Evolutionary conservation across 2,329 filamentous ascomycete species (phyloP).

Genomic region (Macroventuria anomochaeta): DNA sequence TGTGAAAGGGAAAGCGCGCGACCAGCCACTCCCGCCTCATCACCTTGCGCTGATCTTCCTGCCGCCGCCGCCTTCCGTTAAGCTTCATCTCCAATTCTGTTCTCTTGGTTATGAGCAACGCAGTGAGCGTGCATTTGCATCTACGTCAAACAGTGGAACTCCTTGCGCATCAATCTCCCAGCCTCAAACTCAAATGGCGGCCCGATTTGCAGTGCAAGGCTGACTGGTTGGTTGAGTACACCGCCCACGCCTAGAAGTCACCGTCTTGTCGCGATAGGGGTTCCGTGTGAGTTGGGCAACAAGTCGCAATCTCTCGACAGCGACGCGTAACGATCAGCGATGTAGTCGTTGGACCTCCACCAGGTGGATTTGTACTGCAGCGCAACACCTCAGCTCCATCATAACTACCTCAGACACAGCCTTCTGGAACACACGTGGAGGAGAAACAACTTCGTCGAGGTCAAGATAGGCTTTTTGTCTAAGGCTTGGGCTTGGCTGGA

Average conservation of each 20-base stretch:
- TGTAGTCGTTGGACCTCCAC: conserved; percentile 3
- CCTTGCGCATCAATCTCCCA: neutral
- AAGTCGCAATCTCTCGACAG: conserved; percentile 13
- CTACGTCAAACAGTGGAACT: conserved; percentile 15
- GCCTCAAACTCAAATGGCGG: neutral
- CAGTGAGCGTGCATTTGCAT: neutral
- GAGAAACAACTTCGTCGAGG: conserved; percentile 13
- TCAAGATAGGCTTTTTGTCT: conserved; percentile 31
- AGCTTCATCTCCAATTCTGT: conserved; percentile 14
- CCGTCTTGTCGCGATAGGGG: conserved; percentile 5
- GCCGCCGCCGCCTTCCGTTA: conserved; percentile 5
- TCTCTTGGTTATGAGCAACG: conserved; percentile 6
- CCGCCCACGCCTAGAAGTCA: conserved; percentile 1
- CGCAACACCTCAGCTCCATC: conserved; percentile 1
- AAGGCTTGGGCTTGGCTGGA: conserved; percentile 31
- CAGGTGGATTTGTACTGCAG: neutral
- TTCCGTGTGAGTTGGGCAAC: conserved; percentile 3
- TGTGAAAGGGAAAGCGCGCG: neutral
- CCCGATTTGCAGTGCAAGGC: conserved; percentile 8
- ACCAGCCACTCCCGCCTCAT: conserved; percentile 17
- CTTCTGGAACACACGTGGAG: conserved; percentile 8
- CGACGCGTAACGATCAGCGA: conserved; percentile 11
- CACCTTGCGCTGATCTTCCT: conserved; percentile 14
- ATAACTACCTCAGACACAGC: neutral
- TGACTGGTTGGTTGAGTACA: conserved; percentile 6